Evolutionary conservation across 2,329 filamentous ascomycete genomes (phyloP).

Genomic region (Alternaria gansuensis): DNA sequence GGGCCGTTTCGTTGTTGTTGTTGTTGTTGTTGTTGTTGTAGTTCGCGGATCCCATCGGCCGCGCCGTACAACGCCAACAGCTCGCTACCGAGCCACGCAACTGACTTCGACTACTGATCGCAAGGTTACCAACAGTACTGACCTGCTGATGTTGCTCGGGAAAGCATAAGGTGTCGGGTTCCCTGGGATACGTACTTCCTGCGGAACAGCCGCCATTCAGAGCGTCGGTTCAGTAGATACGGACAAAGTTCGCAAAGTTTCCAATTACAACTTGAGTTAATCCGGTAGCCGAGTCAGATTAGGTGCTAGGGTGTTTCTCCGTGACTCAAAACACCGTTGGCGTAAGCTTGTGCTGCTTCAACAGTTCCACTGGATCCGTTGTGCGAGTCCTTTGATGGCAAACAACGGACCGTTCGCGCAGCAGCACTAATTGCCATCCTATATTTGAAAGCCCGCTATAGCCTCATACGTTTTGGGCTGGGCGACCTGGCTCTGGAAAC

Average conservation of each 20-base stretch:
- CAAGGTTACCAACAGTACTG: conserved; percentile 1
- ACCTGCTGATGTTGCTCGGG: not conserved
- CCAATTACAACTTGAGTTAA: conserved; percentile 4
- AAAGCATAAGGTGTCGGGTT: not conserved
- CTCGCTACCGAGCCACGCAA: conserved; percentile 41
- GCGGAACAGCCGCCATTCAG: conserved; percentile 1
- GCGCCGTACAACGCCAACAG: conserved; percentile 43
- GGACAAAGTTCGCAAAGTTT: conserved; percentile 5
- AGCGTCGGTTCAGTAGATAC: conserved; percentile 9
- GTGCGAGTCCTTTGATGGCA: conserved; percentile 39
- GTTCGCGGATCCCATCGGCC: conserved; percentile 42
- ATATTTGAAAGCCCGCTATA: conserved; percentile 15
- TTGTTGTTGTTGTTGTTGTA: conserved; percentile 15
- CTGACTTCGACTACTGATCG: conserved; percentile 1
- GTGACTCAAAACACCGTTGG: conserved; percentile 25
- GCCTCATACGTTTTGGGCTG: conserved; percentile 8
- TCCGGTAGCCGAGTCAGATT: conserved; percentile 15
- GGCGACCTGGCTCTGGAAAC: not conserved
- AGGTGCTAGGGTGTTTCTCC: conserved; percentile 11
- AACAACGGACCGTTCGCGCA: conserved; percentile 17
- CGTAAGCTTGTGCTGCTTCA: conserved; percentile 38
- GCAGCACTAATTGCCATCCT: conserved; percentile 14
- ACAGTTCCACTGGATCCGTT: conserved; percentile 44
- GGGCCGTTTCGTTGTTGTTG: conserved; percentile 20
- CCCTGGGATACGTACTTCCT: not conserved